These are phyloP conservation scores for Saccharata proteae DNA, from an alignment of 2,329 filamentous ascomycete species.

Conservation along the genomic window DNA sequence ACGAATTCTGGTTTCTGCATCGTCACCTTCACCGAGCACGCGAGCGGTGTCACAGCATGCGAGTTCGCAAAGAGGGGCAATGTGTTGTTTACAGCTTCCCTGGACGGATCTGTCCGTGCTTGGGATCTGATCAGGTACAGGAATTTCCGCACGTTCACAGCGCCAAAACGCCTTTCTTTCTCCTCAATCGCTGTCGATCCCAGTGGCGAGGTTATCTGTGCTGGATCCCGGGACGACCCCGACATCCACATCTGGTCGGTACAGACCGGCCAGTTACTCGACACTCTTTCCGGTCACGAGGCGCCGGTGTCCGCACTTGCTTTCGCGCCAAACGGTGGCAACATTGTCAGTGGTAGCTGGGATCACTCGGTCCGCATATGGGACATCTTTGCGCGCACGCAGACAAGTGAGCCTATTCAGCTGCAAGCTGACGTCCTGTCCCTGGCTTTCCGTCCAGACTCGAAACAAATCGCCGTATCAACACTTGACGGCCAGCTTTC, in stretches of 20 bases:
- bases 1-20: slow-evolving; percentile 93
- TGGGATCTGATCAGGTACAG: slow-evolving; percentile 95
- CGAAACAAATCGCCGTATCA: slow-evolving; percentile 78
- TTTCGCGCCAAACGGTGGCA: slow-evolving; percentile 76
- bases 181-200: slow-evolving; percentile 93
- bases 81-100: slow-evolving; percentile 85
- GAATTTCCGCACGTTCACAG: slow-evolving; percentile 96
- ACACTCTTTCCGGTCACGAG: slow-evolving; percentile 83
- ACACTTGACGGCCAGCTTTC: slow-evolving; percentile 88
- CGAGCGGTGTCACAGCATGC: slow-evolving; percentile 84
- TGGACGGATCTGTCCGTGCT: slow-evolving; percentile 87
- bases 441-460: slow-evolving; percentile 80
- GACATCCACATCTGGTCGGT: slow-evolving; percentile 98
- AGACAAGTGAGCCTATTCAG: slow-evolving; percentile 88
- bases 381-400: slow-evolving; percentile 88
- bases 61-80: slow-evolving; percentile 93
- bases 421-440: slow-evolving; percentile 83
- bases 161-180: slow-evolving; percentile 81
- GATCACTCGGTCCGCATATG: slow-evolving; percentile 90
- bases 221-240: slow-evolving; percentile 89
- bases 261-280: slow-evolving; percentile 88
- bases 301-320: slow-evolving; percentile 80
- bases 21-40: slow-evolving; percentile 95
- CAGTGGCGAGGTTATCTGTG: slow-evolving; percentile 90
- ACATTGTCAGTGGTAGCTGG: slow-evolving; percentile 88